phyloP scores from a whole-genome alignment of 2,329 filamentous ascomycete species.

The Pseudogymnoascus sp. region DNA sequence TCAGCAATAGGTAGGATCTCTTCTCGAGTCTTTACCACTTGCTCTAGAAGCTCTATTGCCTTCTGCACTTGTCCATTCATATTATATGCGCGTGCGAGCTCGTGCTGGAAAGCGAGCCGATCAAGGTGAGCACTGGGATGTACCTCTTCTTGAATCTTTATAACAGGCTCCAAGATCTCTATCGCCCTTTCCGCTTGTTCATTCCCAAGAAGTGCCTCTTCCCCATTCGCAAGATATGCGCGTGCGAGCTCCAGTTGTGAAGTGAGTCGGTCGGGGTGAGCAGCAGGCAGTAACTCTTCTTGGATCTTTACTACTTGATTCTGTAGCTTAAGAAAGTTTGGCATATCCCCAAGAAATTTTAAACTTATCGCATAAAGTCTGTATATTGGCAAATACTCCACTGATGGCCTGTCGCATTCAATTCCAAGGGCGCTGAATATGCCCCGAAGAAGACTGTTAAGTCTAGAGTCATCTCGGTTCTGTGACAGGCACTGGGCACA shows the following conservation, averaged over 20 bases:
- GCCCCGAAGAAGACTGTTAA: slow-evolving; percentile 13
- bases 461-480: slow-evolving; percentile 15
- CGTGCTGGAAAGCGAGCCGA: neutral
- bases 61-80: neutral
- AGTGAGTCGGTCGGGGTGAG: slow-evolving; percentile 5
- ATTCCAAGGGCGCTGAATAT: slow-evolving; percentile 16
- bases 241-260: slow-evolving; percentile 11
- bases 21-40: slow-evolving; percentile 2
- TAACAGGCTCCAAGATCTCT: neutral
- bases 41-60: slow-evolving; percentile 3
- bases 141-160: neutral
- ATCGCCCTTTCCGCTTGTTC: slow-evolving; percentile 7
- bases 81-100: neutral
- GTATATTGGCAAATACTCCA: slow-evolving; percentile 17
- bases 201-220: too few species aligned
- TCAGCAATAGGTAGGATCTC: neutral
- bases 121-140: neutral
- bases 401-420: too few species aligned
- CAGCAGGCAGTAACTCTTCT: neutral
- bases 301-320: neutral
- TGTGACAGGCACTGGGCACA: slow-evolving; percentile 10
- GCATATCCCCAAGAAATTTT: neutral
- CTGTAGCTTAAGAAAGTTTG: neutral
- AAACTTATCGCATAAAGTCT: slow-evolving; percentile 14
- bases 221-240: neutral